These are phyloP conservation scores for Triticum aestivum DNA, from an alignment of 176 grass and related monocot species.

Conservation along the genomic window DNA sequence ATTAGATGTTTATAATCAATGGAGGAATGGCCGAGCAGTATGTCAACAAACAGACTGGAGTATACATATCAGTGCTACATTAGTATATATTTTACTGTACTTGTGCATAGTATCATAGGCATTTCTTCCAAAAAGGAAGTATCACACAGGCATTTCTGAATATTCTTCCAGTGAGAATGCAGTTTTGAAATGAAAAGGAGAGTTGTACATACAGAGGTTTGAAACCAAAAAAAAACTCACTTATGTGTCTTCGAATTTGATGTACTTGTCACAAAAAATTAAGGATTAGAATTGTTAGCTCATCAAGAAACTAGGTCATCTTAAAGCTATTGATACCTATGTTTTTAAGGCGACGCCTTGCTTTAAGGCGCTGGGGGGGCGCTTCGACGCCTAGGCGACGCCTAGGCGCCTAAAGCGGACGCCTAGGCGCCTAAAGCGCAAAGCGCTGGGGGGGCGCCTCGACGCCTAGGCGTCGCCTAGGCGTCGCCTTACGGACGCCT, in stretches of 20 bases:
- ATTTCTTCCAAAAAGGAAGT: not conserved
- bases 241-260: not conserved
- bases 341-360: no score
- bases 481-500: no score
- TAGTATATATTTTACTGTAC: no score
- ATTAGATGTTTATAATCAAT: not conserved
- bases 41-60: not conserved
- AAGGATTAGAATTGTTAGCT: not conserved
- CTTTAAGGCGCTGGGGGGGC: no score
- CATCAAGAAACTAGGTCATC: not conserved
- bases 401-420: no score
- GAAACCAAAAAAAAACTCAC: not conserved
- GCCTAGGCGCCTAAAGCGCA: no score
- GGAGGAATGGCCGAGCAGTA: not conserved
- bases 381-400: no score
- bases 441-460: no score
- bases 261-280: constrained; percentile 7
- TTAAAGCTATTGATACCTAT: not conserved
- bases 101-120: no score
- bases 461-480: no score
- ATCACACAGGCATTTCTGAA: constrained; percentile 1
- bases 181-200: not conserved
- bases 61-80: constrained; percentile 20
- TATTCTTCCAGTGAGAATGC: not conserved
- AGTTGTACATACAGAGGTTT: not conserved